Evolutionary conservation across 176 grass and related monocot species (phyloP).

Genomic region (Olyra latifolia): DNA sequence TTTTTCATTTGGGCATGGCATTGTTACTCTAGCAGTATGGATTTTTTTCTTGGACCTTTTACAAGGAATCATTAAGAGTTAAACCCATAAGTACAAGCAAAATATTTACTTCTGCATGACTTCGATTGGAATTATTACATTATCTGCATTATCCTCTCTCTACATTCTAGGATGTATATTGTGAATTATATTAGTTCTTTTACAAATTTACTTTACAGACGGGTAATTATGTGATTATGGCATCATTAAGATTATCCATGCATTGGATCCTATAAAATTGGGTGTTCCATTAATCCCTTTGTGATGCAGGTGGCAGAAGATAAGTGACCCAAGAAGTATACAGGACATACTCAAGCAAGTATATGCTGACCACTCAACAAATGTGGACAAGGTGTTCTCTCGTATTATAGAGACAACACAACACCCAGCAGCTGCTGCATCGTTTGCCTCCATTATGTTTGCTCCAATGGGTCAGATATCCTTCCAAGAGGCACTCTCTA

Average conservation of each 20-base stretch:
- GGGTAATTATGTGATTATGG: background rate
- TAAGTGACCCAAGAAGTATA: conserved; percentile 88
- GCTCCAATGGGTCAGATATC: conserved; percentile 77
- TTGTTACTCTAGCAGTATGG: background rate
- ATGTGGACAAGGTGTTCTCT: conserved; percentile 87
- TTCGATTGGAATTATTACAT: background rate
- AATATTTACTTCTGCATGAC: background rate
- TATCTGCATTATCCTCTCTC: background rate
- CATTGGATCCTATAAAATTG: conserved; percentile 15
- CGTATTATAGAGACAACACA: conserved; percentile 83
- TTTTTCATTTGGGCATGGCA: background rate
- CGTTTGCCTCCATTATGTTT: conserved; percentile 98
- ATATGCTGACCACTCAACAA: conserved; percentile 87
- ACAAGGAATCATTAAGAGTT: conserved; percentile 5
- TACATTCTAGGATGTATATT: background rate
- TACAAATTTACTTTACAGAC: background rate
- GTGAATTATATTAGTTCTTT: background rate
- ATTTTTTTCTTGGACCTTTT: background rate
- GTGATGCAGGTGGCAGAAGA: conserved; percentile 86
- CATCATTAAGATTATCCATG: background rate
- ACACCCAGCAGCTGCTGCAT: conserved; percentile 91
- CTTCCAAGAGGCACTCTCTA: conserved; percentile 69
- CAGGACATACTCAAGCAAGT: conserved; percentile 86
- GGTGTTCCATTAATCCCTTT: conserved; percentile 20
- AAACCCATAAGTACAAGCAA: background rate